Evolutionary conservation across 1,284 basidiomycete species (phyloP).

Genomic region (Ganoderma multipileum): DNA sequence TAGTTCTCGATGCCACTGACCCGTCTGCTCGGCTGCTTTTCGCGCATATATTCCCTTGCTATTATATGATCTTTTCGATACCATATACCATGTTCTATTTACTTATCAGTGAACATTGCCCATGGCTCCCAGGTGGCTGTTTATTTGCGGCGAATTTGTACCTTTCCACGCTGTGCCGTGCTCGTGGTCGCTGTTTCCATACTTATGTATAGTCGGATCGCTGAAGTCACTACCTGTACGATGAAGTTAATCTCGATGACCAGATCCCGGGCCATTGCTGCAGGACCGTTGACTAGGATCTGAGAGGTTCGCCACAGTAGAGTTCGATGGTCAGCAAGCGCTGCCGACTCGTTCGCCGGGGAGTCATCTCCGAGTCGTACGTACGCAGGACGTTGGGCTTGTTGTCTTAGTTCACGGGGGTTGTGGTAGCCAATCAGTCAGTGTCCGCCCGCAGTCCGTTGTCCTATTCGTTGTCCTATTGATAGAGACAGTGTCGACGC

Average conservation of each 20-base stretch:
- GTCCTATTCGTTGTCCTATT: background rate
- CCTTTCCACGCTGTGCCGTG: background rate
- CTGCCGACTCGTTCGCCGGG: too few relatives aligned
- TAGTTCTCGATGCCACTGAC: background rate
- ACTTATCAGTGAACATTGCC: conserved; percentile 7
- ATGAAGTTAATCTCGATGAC: background rate
- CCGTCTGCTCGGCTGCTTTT: background rate
- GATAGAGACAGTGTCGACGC: background rate
- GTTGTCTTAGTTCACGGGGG: too few relatives aligned
- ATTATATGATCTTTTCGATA: conserved; percentile 6
- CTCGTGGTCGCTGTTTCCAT: background rate
- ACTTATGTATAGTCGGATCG: background rate
- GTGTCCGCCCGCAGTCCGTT: too few relatives aligned
- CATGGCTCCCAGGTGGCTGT: background rate
- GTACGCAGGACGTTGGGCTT: too few relatives aligned
- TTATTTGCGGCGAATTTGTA: background rate
- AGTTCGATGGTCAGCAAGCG: too few relatives aligned
- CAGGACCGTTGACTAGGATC: too few relatives aligned
- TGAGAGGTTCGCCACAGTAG: too few relatives aligned
- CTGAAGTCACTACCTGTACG: background rate
- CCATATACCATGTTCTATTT: conserved; percentile 17
- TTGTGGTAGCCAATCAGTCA: too few relatives aligned
- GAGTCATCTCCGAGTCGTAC: too few relatives aligned
- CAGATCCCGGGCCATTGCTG: background rate
- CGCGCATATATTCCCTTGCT: background rate